Conservation (phyloP, 2,329 filamentous ascomycete genomes). For the Fusarium palustre region DNA sequence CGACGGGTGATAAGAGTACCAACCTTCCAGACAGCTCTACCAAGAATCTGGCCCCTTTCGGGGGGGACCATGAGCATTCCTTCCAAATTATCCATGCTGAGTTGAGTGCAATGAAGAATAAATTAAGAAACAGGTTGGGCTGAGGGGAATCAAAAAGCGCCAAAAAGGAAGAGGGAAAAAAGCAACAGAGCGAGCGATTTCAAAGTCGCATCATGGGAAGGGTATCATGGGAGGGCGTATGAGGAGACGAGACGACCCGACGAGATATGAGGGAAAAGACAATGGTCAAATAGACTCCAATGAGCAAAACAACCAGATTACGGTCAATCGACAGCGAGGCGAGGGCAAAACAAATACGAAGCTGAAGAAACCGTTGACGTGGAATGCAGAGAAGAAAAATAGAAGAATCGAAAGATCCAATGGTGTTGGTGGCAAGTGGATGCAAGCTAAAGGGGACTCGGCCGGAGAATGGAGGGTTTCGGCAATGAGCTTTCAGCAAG, state of each 20-base stretch:
- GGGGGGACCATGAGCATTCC: constrained; percentile 63
- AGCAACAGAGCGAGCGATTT: constrained; percentile 21
- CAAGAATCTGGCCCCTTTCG: constrained; percentile 63
- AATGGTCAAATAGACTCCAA: constrained; percentile 5
- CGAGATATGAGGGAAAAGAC: background rate
- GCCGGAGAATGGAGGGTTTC: constrained; percentile 40
- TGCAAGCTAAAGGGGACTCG: constrained; percentile 42
- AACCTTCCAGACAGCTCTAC: constrained; percentile 66
- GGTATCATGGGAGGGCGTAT: constrained; percentile 25
- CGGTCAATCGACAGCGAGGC: constrained; percentile 9
- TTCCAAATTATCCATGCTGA: constrained; percentile 56
- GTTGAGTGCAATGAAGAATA: constrained; percentile 2
- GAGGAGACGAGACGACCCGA: constrained; percentile 2
- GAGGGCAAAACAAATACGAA: constrained; percentile 10
- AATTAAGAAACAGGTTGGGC: background rate
- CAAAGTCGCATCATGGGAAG: constrained; percentile 46
- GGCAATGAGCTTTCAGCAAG: constrained; percentile 15
- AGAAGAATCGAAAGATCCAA: constrained; percentile 26
- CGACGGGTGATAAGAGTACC: constrained; percentile 31
- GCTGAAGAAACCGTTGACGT: constrained; percentile 18
- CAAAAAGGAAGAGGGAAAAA: background rate
- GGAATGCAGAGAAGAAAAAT: constrained; percentile 27
- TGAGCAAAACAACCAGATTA: constrained; percentile 3
- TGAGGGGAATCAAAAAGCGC: constrained; percentile 1
- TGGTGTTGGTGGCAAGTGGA: constrained; percentile 31